Conservation (phyloP, 164 flowering plant species). For the Macadamia integrifolia region DNA sequence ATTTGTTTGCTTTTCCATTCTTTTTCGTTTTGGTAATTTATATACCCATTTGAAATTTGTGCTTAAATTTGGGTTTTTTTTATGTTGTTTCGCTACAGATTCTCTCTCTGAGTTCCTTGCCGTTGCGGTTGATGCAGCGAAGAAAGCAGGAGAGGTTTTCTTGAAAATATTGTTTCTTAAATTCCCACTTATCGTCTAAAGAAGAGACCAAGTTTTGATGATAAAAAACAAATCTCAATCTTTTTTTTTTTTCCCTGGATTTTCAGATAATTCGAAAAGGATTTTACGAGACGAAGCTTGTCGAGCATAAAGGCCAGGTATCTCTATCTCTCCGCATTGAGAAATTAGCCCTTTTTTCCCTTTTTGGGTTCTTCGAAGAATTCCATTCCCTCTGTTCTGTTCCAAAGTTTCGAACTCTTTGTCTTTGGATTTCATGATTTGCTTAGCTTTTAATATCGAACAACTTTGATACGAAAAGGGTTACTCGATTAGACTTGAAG, state of each 20-base stretch:
- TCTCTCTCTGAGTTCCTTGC: slow-evolving; percentile 46
- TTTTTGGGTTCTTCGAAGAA: neutral
- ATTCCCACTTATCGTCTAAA: slow-evolving; percentile 28
- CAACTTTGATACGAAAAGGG: neutral
- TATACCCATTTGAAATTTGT: no score
- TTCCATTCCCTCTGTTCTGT: neutral
- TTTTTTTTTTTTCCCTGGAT: neutral
- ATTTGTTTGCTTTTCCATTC: no score
- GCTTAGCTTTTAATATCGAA: neutral
- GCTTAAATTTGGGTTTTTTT: neutral
- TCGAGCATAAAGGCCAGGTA: slow-evolving; percentile 91
- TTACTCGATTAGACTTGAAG: neutral
- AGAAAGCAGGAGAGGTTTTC: slow-evolving; percentile 76
- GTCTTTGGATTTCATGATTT: no score
- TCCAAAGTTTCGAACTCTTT: neutral
- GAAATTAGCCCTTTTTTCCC: neutral
- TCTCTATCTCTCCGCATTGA: neutral
- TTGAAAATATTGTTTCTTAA: neutral
- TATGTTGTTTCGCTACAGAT: slow-evolving; percentile 24
- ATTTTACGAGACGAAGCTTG: slow-evolving; percentile 63
- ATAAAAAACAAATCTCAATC: no score
- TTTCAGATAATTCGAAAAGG: slow-evolving; percentile 70
- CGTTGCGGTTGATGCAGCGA: slow-evolving; percentile 78
- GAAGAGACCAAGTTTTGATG: slow-evolving; percentile 29
- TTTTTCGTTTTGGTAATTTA: no score